These are phyloP conservation scores for Boeremia lycopersici DNA, from an alignment of 2,329 filamentous ascomycete genomes.

Conservation along the genomic window DNA sequence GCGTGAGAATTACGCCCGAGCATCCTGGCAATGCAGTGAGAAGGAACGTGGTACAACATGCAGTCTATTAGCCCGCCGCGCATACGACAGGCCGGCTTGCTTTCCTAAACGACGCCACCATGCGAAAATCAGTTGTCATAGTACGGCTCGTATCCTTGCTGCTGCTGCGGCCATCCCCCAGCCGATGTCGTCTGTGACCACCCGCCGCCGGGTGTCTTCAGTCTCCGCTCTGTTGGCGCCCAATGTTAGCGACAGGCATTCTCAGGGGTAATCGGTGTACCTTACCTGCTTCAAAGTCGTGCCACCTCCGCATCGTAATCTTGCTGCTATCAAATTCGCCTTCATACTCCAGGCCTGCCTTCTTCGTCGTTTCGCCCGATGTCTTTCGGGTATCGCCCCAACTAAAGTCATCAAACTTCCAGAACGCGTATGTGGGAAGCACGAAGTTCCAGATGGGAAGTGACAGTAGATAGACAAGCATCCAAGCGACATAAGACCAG, in stretches of 20 bases:
- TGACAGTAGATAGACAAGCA: conserved; percentile 92
- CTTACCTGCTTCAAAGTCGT: conserved; percentile 82
- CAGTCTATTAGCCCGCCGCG: conserved; percentile 32
- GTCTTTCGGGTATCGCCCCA: conserved; percentile 99
- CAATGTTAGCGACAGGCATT: conserved; percentile 35
- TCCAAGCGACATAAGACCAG: conserved; percentile 91
- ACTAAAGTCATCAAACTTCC: conserved; percentile 99
- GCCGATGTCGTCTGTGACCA: conserved; percentile 47
- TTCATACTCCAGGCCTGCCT: conserved; percentile 83
- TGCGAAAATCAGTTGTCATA: conserved; percentile 47
- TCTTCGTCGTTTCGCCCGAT: conserved; percentile 85
- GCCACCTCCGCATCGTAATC: conserved; percentile 99
- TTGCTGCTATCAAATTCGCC: conserved; percentile 98
- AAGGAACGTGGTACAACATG: conserved; percentile 37
- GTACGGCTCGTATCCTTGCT: conserved; percentile 48
- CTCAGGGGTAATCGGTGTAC: conserved; percentile 18
- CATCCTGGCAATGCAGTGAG: conserved; percentile 36
- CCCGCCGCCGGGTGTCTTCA: conserved; percentile 46
- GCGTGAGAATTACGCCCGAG: conserved; percentile 10
- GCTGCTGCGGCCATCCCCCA: conserved; percentile 38
- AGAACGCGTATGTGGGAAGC: conserved; percentile 91
- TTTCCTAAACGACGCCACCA: conserved; percentile 38
- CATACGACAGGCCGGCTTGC: conserved; percentile 24
- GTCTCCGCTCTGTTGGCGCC: conserved; percentile 49
- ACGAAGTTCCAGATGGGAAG: conserved; percentile 98